Conservation (phyloP, 345 rosid species). For the Corchorus capsularis region DNA sequence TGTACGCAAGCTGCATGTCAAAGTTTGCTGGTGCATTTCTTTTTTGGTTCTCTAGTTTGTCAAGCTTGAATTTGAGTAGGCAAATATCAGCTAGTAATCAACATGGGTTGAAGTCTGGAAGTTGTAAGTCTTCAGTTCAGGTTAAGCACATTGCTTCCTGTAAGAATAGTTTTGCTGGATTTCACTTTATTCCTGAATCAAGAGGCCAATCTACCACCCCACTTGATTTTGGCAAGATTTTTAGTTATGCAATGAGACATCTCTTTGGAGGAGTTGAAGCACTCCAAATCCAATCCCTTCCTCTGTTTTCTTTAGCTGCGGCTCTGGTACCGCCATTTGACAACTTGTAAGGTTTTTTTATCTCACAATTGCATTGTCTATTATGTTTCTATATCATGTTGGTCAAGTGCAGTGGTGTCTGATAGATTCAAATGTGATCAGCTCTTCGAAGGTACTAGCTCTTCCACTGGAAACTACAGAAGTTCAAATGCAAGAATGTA, state of each 20-base stretch:
- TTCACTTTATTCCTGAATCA: constrained; percentile 32
- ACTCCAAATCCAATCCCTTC: constrained; percentile 54
- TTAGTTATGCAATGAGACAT: constrained; percentile 47
- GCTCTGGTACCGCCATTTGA: constrained; percentile 60
- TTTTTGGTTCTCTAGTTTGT: constrained; percentile 51
- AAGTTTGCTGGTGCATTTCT: constrained; percentile 61
- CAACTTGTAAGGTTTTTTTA: constrained; percentile 54
- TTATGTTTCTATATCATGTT: neutral
- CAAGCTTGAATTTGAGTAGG: constrained; percentile 46
- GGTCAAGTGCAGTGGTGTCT: neutral
- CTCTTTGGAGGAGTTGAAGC: constrained; percentile 61
- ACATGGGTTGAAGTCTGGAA: constrained; percentile 32
- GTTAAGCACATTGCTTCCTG: constrained; percentile 38
- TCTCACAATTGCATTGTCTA: constrained; percentile 2
- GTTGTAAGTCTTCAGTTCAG: constrained; percentile 33
- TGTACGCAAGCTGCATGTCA: constrained; percentile 49
- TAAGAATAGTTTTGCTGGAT: constrained; percentile 33
- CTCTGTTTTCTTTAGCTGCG: constrained; percentile 68
- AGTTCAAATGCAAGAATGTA: constrained; percentile 33
- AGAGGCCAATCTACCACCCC: constrained; percentile 34
- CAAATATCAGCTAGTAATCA: constrained; percentile 39
- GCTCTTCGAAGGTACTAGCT: constrained; percentile 54
- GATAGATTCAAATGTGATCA: constrained; percentile 25
- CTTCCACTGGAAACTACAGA: constrained; percentile 44
- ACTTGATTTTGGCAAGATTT: constrained; percentile 41